Evolutionary conservation across 2,329 filamentous ascomycete species (phyloP), one percentile per base, ranked within the genome.

Genomic region (Pseudogymnoascus sp.): DNA sequence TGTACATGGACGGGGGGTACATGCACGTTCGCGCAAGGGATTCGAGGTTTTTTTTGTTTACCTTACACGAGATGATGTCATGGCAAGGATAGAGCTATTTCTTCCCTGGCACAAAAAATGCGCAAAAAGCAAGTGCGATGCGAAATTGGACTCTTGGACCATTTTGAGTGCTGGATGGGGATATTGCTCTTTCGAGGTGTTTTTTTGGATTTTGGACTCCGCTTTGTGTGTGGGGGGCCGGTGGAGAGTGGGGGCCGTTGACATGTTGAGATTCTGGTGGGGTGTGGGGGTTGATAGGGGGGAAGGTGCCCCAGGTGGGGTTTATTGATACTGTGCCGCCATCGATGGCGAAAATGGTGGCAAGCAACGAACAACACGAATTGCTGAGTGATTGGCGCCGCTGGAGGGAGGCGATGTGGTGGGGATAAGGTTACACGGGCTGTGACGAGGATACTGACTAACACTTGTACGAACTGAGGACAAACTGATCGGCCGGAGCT

Each of bases 341-440:
- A 56, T 56, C 50, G 50, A 56, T 56, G 50, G 26, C 50, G n/a
- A 56, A 56, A 56, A 56, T 15, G n/a, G 26, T 56, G 26, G 50
- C 29, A 29, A 11, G 50, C 29, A 29, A 6, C 11, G 44, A 17
- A 4, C 15, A 31, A 10, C 44, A 17, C n/a, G 50, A 33, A 13
- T 19, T 31, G 10, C n/a, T 56, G 7, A 2, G 4, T 33, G 50
- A 33, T 56, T 56, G 50, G 50, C 13, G 50, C 26, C 13, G 50
- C 26, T 33, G 10, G 50, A 56, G n/a, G 26, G 26, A 56, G n/a
- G 26, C 10, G 26, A 56, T 56, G 50, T 33, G 50, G 50, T 56
- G 50, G 50, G 29, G 50, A 56, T 56, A 56, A 56, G 50, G 50
- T 56, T 56, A 56, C 50, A 33, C 50, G n/a, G 46, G n/a, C 46